Percentiles rank a stretch among this genome's conserved stretches.
Evolutionary conservation across 2,329 filamentous ascomycete genomes (phyloP).

Genomic region (Neonectria faginata): DNA sequence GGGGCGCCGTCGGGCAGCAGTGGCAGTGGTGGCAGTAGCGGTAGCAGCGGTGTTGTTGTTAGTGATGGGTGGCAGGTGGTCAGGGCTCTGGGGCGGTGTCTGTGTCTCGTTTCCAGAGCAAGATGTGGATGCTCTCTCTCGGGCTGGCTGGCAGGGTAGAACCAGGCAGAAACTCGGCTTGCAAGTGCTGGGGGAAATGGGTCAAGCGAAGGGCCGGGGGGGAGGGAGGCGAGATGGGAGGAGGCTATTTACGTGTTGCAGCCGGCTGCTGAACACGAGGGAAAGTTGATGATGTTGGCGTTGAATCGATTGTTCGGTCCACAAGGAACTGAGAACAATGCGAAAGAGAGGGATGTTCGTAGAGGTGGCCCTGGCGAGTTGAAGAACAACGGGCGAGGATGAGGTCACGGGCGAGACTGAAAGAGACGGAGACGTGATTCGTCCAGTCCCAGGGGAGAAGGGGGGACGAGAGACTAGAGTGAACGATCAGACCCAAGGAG

Average conservation of each 20-base stretch:
- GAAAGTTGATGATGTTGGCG: slow-evolving; percentile 39
- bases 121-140: slow-evolving; percentile 39
- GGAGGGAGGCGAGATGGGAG: slow-evolving; percentile 24
- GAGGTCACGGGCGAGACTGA: slow-evolving; percentile 46
- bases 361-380: slow-evolving; percentile 41
- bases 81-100: slow-evolving; percentile 46
- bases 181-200: slow-evolving; percentile 33
- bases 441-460: slow-evolving; percentile 34
- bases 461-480: slow-evolving; percentile 37
- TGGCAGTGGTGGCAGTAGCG: slow-evolving; percentile 36
- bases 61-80: slow-evolving; percentile 36
- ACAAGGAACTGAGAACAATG: slow-evolving; percentile 46
- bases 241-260: slow-evolving; percentile 44
- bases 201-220: slow-evolving; percentile 43
- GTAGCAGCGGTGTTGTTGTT: slow-evolving; percentile 19
- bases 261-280: slow-evolving; percentile 47
- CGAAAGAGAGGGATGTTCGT: slow-evolving; percentile 35
- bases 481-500: slow-evolving; percentile 45
- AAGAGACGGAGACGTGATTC: slow-evolving; percentile 42
- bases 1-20: slow-evolving; percentile 35
- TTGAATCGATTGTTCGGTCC: slow-evolving; percentile 45
- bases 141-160: slow-evolving; percentile 41
- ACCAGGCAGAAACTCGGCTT: slow-evolving; percentile 44
- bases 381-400: slow-evolving; percentile 43
- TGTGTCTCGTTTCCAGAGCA: slow-evolving; percentile 44